Conservation (phyloP, 306 rosid genomes). For the Lotus japonicus region DNA sequence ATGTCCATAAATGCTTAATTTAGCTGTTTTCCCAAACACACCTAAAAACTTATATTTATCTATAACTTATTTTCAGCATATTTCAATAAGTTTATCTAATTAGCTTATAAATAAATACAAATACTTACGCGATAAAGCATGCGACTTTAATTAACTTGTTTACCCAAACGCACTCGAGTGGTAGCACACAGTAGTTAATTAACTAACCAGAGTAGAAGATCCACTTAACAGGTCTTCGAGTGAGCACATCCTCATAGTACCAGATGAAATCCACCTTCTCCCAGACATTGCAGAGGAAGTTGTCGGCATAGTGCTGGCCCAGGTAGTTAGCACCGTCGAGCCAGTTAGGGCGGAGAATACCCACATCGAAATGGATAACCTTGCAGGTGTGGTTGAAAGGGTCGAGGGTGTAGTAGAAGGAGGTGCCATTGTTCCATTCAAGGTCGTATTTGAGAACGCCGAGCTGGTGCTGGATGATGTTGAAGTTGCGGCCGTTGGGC, state of each 20-base stretch:
- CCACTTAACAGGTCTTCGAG: conserved; percentile 80
- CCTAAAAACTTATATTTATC: no score
- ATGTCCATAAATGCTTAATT: no score
- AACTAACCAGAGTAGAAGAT: conserved; percentile 49
- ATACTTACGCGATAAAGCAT: no score
- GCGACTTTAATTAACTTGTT: no score
- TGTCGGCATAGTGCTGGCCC: conserved; percentile 60
- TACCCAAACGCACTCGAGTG: no score
- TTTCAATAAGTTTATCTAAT: no score
- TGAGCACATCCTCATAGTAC: conserved; percentile 72
- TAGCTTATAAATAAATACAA: no score
- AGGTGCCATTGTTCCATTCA: conserved; percentile 94
- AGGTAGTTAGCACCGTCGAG: conserved; percentile 69
- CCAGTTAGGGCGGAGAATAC: conserved; percentile 86
- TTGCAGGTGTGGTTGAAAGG: conserved; percentile 36
- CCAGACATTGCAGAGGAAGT: conserved; percentile 85
- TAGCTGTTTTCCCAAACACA: no score
- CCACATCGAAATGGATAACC: conserved; percentile 46
- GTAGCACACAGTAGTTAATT: neutral
- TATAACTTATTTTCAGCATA: no score
- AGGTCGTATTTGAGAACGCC: conserved; percentile 55
- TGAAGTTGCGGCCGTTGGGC: conserved; percentile 89
- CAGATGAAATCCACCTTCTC: conserved; percentile 69
- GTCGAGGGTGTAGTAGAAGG: conserved; percentile 48
- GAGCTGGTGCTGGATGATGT: conserved; percentile 74